Evolutionary conservation across 495 filamentous ascomycete genomes (phyloP).

Genomic region (Glutinoglossum americanum): DNA sequence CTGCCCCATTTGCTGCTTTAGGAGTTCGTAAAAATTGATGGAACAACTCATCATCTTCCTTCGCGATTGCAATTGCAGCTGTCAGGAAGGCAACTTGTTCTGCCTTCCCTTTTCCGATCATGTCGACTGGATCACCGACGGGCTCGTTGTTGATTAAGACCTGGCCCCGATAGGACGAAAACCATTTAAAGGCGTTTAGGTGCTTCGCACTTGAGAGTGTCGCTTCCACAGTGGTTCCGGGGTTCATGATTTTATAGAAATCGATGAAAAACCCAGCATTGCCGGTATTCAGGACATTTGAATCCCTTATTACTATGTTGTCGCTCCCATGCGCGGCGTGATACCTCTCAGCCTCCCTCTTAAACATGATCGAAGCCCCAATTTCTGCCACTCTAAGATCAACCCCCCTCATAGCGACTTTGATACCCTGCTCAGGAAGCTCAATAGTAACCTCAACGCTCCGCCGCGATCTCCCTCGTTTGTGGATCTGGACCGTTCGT

Average conservation of each 20-base stretch:
- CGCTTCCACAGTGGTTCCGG: slow-evolving; percentile 13
- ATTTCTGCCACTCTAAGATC: slow-evolving; percentile 17
- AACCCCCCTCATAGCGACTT: slow-evolving; percentile 13
- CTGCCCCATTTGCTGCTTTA: slow-evolving; percentile 19
- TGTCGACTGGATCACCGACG: slow-evolving; percentile 18
- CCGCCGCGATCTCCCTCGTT: slow-evolving; percentile 6
- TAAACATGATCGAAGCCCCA: slow-evolving; percentile 21
- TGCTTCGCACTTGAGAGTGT: background rate
- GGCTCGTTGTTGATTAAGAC: slow-evolving; percentile 17
- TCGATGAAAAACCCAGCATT: slow-evolving; percentile 24
- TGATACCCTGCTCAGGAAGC: slow-evolving; percentile 22
- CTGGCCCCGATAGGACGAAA: slow-evolving; percentile 6
- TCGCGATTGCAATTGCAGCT: slow-evolving; percentile 21
- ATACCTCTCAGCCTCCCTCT: slow-evolving; percentile 21
- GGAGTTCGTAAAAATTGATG: slow-evolving; percentile 19
- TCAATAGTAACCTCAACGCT: slow-evolving; percentile 17
- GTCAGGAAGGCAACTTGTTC: slow-evolving; percentile 18
- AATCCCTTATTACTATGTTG: slow-evolving; percentile 19
- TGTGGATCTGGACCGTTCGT: slow-evolving; percentile 2
- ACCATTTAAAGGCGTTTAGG: slow-evolving; percentile 3
- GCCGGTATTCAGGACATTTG: slow-evolving; percentile 17
- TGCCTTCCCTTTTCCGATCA: slow-evolving; percentile 19
- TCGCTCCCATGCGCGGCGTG: slow-evolving; percentile 19
- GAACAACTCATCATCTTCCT: slow-evolving; percentile 17
- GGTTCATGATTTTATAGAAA: slow-evolving; percentile 17